Conservation (phyloP, 768 basidiomycete species). For the Lepiota brunneoincarnata region DNA sequence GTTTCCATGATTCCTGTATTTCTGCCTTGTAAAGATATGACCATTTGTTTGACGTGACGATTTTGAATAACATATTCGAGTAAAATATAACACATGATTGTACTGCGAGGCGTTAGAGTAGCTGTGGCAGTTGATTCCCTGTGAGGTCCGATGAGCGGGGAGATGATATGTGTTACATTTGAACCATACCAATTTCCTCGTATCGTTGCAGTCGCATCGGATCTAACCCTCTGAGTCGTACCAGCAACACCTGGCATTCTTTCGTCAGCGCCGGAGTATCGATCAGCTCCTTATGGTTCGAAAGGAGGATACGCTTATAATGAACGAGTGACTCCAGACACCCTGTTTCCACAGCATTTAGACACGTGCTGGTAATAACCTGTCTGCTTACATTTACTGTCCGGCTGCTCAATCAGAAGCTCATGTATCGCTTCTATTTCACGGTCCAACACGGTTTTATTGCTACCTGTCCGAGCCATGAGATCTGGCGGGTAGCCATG, state of each 20-base stretch:
- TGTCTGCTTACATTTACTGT: slow-evolving; percentile 81
- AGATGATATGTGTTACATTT: background rate
- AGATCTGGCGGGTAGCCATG: background rate
- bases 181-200: slow-evolving; percentile 57
- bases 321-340: slow-evolving; percentile 90
- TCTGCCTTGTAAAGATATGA: too few relatives aligned
- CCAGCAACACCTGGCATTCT: slow-evolving; percentile 51
- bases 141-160: background rate
- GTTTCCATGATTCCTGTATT: background rate
- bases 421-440: slow-evolving; percentile 83
- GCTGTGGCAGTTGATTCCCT: slow-evolving; percentile 2
- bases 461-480: slow-evolving; percentile 45
- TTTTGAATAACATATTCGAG: too few relatives aligned
- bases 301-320: slow-evolving; percentile 73
- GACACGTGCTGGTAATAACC: background rate
- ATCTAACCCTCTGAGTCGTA: slow-evolving; percentile 63
- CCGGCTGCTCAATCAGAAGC: slow-evolving; percentile 83
- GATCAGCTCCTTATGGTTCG: slow-evolving; percentile 34
- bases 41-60: background rate
- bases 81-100: background rate
- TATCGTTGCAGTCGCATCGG: slow-evolving; percentile 66
- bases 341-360: slow-evolving; percentile 51
- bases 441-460: slow-evolving; percentile 54
- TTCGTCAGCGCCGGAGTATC: slow-evolving; percentile 33
- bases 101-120: too few relatives aligned